Evolutionary conservation across 192 early-diverging fungal genomes (phyloP).

Genomic region (Rhizoclosmatium globosum): DNA sequence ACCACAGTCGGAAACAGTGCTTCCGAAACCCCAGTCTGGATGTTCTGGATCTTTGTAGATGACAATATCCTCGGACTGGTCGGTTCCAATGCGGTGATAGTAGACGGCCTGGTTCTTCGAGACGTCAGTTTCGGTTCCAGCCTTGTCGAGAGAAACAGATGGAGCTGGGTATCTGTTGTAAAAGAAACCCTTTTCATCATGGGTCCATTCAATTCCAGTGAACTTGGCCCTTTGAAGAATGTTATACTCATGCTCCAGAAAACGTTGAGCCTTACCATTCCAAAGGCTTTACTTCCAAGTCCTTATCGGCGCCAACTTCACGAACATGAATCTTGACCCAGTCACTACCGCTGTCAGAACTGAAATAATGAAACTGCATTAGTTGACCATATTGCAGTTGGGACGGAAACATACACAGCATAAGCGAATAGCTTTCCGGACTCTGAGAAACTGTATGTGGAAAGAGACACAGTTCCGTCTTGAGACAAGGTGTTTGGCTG

Average conservation of each 20-base stretch:
- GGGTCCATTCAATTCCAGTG: constrained; percentile 62
- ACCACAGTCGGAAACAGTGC: constrained; percentile 26
- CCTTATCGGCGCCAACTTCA: constrained; percentile 39
- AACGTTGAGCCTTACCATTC: constrained; percentile 36
- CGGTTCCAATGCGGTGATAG: constrained; percentile 58
- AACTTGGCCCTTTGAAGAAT: constrained; percentile 64
- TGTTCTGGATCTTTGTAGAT: constrained; percentile 38
- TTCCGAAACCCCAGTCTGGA: background rate
- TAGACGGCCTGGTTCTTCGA: constrained; percentile 53
- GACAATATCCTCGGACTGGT: constrained; percentile 63
- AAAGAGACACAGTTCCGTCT: constrained; percentile 66
- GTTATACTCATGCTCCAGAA: background rate
- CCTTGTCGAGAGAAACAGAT: constrained; percentile 37
- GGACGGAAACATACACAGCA: constrained; percentile 39
- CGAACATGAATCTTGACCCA: constrained; percentile 70
- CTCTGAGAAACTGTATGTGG: constrained; percentile 62
- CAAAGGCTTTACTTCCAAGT: constrained; percentile 52
- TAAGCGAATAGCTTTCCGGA: constrained; percentile 67
- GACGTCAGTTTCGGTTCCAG: constrained; percentile 67
- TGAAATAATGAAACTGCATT: constrained; percentile 29
- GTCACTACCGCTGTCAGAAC: constrained; percentile 66
- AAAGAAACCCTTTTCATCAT: constrained; percentile 78
- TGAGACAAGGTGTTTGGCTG: constrained; percentile 63
- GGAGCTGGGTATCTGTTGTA: constrained; percentile 66
- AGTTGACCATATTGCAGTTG: background rate